Evolutionary conservation across 2,329 filamentous ascomycete genomes (phyloP).

Genomic region (Bertia moriformis): DNA sequence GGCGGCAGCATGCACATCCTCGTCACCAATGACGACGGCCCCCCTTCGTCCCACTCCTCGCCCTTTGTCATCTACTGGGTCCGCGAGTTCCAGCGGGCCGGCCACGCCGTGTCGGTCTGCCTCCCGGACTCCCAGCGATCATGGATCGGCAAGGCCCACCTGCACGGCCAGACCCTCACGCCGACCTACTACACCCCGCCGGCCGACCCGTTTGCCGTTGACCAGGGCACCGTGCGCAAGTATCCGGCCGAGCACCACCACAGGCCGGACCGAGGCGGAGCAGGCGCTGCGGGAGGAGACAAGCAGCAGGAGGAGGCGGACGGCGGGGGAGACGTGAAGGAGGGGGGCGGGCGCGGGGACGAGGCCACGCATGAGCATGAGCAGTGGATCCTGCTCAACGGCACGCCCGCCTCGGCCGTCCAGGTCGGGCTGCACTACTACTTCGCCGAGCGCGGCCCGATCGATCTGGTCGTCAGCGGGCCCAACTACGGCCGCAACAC

Average conservation of each 20-base stretch:
- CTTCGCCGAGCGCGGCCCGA: slow-evolving; percentile 54
- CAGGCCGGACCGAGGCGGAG: slow-evolving; percentile 36
- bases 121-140: slow-evolving; percentile 83
- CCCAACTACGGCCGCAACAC: slow-evolving; percentile 77
- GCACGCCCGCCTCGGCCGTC: slow-evolving; percentile 67
- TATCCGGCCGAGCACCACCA: no score
- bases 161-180: slow-evolving; percentile 76
- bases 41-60: slow-evolving; percentile 62
- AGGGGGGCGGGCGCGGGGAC: no score
- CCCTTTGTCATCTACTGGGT: slow-evolving; percentile 69
- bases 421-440: slow-evolving; percentile 74
- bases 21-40: slow-evolving; percentile 68
- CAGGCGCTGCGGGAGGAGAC: slow-evolving; percentile 20
- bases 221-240: slow-evolving; percentile 14
- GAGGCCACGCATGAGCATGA: slow-evolving; percentile 44
- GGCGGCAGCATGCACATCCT: slow-evolving; percentile 49
- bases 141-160: slow-evolving; percentile 97
- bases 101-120: slow-evolving; percentile 80
- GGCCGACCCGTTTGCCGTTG: slow-evolving; percentile 12
- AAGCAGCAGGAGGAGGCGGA: slow-evolving; percentile 26
- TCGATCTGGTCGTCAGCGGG: slow-evolving; percentile 66
- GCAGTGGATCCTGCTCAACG: slow-evolving; percentile 70
- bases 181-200: slow-evolving; percentile 67
- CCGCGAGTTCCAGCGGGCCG: slow-evolving; percentile 53
- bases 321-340: slow-evolving; percentile 15